Conservation (phyloP, 1,139 yeast genomes). For the Geotrichum reessii region DNA sequence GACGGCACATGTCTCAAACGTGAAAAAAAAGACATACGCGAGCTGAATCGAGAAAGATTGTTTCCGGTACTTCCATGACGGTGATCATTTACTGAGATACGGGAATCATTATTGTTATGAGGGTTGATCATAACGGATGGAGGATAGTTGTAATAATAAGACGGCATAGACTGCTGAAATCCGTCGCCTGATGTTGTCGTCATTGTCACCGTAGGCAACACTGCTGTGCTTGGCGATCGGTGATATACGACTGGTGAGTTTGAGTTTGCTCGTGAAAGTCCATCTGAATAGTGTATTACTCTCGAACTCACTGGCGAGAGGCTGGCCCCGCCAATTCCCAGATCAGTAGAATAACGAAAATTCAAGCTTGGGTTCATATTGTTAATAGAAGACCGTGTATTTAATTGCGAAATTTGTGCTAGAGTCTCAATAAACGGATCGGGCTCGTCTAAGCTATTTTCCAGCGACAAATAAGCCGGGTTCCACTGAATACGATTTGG, state of each 20-base stretch:
- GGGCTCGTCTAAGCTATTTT: neutral
- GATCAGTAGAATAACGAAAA: neutral
- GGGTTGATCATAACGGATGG: neutral
- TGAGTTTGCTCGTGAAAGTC: neutral
- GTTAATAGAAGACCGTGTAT: neutral
- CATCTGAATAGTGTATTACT: neutral
- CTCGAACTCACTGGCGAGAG: neutral
- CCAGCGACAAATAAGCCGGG: neutral
- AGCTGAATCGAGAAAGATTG: conserved; percentile 2
- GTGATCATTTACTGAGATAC: neutral
- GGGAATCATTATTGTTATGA: neutral
- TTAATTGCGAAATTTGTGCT: conserved; percentile 8
- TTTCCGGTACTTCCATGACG: neutral
- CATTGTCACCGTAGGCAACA: neutral
- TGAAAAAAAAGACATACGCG: conserved; percentile 1
- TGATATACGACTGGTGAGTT: neutral
- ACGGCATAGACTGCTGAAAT: neutral
- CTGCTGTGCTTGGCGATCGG: neutral
- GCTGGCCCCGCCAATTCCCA: neutral
- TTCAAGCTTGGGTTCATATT: neutral
- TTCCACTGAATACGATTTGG: conserved; percentile 6
- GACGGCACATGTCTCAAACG: neutral
- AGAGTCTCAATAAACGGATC: conserved; percentile 6
- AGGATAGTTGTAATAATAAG: neutral
- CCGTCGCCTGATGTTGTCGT: neutral